Percentiles rank a stretch among this genome's conserved stretches.
Conservation (phyloP, 805 yeast species). For the Hanseniaspora hatyaiensis region DNA sequence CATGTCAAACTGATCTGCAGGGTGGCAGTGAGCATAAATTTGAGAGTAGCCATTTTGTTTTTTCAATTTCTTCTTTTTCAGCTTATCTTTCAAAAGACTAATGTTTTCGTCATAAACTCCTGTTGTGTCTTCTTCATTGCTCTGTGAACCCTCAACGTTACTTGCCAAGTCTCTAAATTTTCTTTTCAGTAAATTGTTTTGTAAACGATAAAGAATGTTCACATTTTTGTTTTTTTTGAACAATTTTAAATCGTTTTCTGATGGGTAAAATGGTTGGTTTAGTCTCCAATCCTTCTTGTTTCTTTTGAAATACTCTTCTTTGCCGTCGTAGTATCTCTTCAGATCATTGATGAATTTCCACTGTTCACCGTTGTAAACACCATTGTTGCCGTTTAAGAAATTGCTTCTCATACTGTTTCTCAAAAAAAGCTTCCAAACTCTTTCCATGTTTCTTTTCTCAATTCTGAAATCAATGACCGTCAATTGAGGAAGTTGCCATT, state of each 20-base stretch:
- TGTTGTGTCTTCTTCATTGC: too few relatives aligned
- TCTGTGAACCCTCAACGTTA: too few relatives aligned
- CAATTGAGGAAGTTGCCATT: conserved; percentile 38
- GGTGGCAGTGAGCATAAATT: conserved; percentile 3
- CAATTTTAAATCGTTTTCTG: conserved; percentile 22
- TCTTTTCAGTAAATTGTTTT: conserved; percentile 15
- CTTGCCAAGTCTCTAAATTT: conserved; percentile 5
- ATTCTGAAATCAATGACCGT: conserved; percentile 37
- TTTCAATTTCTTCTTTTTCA: conserved; percentile 7
- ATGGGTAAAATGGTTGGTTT: conserved; percentile 22
- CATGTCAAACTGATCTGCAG: conserved; percentile 37
- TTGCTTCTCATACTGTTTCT: conserved; percentile 26
- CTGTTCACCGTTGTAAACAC: conserved; percentile 12
- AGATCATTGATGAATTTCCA: conserved; percentile 15
- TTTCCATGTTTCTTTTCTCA: conserved; percentile 50
- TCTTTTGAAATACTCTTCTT: conserved; percentile 13
- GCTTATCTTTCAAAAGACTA: too few relatives aligned
- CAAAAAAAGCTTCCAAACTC: conserved; percentile 34
- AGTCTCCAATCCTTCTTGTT: conserved; percentile 13
- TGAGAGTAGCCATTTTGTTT: conserved; percentile 2
- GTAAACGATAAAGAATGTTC: conserved; percentile 5
- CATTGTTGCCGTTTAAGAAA: background rate
- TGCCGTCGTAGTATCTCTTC: conserved; percentile 8
- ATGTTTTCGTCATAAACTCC: too few relatives aligned
- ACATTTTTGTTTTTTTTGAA: conserved; percentile 12